Percentiles rank a stretch among this genome's conserved stretches.
These are phyloP conservation scores for Penicillium sp. DNA, from an alignment of 2,329 filamentous ascomycete genomes.

Conservation along the genomic window DNA sequence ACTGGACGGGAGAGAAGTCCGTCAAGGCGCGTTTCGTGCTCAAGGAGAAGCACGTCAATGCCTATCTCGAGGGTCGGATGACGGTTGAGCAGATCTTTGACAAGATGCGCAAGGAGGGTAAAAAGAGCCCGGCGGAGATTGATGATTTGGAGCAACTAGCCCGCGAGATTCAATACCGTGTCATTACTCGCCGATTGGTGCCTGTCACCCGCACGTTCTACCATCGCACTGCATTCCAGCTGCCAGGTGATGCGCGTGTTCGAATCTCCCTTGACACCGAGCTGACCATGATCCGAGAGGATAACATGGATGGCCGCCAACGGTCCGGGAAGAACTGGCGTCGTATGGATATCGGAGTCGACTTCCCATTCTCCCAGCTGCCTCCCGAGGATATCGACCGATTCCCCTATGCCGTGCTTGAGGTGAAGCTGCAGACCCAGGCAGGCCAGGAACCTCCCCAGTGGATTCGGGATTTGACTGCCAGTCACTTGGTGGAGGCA, in stretches of 20 bases:
- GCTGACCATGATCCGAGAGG: constrained; percentile 86
- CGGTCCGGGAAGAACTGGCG: constrained; percentile 86
- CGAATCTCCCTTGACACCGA: constrained; percentile 96
- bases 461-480: constrained; percentile 88
- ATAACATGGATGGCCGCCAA: constrained; percentile 73
- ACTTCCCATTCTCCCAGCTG: constrained; percentile 85
- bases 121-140: constrained; percentile 86
- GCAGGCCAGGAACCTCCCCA: constrained; percentile 88
- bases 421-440: constrained; percentile 96
- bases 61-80: constrained; percentile 74
- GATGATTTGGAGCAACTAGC: constrained; percentile 80
- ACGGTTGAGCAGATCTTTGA: constrained; percentile 86
- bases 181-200: constrained; percentile 73
- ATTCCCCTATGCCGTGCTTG: constrained; percentile 91
- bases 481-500: constrained; percentile 93
- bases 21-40: constrained; percentile 92
- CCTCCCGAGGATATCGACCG: constrained; percentile 74
- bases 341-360: constrained; percentile 92
- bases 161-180: constrained; percentile 84
- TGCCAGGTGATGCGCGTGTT: constrained; percentile 89
- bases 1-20: constrained; percentile 98
- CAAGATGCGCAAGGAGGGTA: constrained; percentile 88
- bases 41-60: constrained; percentile 96
- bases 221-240: constrained; percentile 93
- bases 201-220: constrained; percentile 95